phyloP scores from a whole-genome alignment of 2,329 filamentous ascomycete genomes.

The Botryotinia globosa region DNA sequence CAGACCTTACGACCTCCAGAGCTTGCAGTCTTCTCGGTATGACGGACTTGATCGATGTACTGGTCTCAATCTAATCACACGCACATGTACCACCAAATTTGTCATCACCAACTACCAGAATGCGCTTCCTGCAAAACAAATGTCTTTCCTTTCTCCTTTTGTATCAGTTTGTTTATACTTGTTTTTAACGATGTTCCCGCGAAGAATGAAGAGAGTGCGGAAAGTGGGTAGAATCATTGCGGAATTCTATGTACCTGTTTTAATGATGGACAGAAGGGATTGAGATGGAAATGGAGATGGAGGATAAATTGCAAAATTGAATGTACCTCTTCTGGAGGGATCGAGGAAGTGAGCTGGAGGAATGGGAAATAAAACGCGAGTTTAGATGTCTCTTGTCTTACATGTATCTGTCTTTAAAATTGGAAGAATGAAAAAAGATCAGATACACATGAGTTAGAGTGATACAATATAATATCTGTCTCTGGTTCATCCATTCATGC shows the following conservation, averaged over 20 bases:
- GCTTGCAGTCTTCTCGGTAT: no score
- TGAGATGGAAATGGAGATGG: background rate
- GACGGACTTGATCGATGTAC: background rate
- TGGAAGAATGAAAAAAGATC: background rate
- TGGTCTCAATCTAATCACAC: background rate
- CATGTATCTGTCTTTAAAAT: background rate
- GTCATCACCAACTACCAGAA: background rate
- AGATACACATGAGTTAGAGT: background rate
- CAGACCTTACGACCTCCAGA: no score
- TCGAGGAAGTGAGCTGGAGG: background rate
- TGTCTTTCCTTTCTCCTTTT: background rate
- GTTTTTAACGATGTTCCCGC: background rate
- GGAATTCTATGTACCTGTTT: rapidly evolving
- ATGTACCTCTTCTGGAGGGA: background rate
- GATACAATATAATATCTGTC: no score
- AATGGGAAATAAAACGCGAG: background rate
- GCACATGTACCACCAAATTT: background rate
- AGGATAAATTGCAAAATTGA: background rate
- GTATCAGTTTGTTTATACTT: background rate
- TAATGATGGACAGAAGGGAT: background rate
- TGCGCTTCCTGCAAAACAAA: background rate
- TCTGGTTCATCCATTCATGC: no score
- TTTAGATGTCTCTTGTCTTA: background rate
- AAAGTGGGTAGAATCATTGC: background rate
- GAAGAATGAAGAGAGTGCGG: no score